Evolutionary conservation across 164 flowering plant genomes (phyloP).

Genomic region (Berberis thunbergii): DNA sequence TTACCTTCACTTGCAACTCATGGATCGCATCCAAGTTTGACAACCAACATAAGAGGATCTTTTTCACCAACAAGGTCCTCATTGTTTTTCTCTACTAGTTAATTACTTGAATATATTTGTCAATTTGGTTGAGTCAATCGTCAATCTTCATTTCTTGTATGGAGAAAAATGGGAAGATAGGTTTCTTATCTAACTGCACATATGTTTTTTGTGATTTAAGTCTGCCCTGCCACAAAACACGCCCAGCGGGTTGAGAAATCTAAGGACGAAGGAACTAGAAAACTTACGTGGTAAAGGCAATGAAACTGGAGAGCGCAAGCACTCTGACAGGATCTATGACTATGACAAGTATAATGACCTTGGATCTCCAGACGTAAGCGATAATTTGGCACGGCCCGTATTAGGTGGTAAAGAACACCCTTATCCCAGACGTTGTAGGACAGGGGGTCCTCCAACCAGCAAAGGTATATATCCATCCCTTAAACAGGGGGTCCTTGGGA

Average conservation of each 20-base stretch:
- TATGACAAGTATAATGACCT: slow-evolving; percentile 54
- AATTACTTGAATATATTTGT: background rate
- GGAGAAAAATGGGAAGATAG: no score
- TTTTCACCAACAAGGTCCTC: slow-evolving; percentile 49
- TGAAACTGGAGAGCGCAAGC: slow-evolving; percentile 34
- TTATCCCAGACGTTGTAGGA: slow-evolving; percentile 59
- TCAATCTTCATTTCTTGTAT: no score
- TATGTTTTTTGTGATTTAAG: slow-evolving; percentile 19
- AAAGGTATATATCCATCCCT: background rate
- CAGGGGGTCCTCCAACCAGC: slow-evolving; percentile 11
- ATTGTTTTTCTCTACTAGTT: background rate
- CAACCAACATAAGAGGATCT: slow-evolving; percentile 38
- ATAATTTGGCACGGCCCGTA: slow-evolving; percentile 26
- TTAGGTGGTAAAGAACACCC: slow-evolving; percentile 40
- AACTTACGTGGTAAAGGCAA: slow-evolving; percentile 33
- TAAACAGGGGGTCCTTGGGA: no score
- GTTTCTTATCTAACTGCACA: background rate
- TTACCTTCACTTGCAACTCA: slow-evolving; percentile 33
- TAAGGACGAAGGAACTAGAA: slow-evolving; percentile 32
- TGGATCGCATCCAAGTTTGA: slow-evolving; percentile 51
- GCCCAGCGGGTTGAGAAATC: slow-evolving; percentile 32
- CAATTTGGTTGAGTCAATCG: background rate
- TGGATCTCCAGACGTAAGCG: slow-evolving; percentile 33
- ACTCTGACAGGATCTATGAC: slow-evolving; percentile 41
- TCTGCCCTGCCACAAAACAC: slow-evolving; percentile 60